Base-by-base conservation (phyloP, 2,329 filamentous ascomycete species). In the Microsporum audouinii region DNA sequence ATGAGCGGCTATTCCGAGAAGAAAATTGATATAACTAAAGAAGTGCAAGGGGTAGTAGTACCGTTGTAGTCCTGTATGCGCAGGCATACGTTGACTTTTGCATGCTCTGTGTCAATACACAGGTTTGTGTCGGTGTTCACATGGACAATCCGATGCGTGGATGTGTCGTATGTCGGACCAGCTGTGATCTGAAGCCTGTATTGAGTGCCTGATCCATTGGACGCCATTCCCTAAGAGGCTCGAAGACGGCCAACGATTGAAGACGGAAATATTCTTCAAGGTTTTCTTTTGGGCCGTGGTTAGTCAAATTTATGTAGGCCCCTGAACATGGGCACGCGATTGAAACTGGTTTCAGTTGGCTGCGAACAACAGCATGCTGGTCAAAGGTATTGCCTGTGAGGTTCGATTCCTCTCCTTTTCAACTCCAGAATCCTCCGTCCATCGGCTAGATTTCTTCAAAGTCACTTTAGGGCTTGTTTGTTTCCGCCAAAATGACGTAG, bases 171-270 rank as follows among this genome's bases (percentile, higher is more conserved):
- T 65, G 79, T 78, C 1, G 88, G 80, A 1, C 92, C 92, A 0
- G 89, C 89, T 0, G 90, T 95, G 60, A 96, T 86, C 66, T 83
- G 84, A 64, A 97, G 81, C 58, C 89, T 81, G 73, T 94, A 96
- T 43, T 69, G 57, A n/a, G 58, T n/a, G n/a, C 55, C 38, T 23
- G 58, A 14, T 3, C 62, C 59, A 7, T 61, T 47, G 2, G 58
- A 53, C 27, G 59, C 58, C 63, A 65, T 65, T 55, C 39, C 60
- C 14, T 41, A 29, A 51, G 7, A 12, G 8, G 8, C 8, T 12
- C 8, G 38, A 3, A 39, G 8, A 12, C 14, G 14, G 38, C 8
- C 10, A 12, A 39, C 17, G 38, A 39, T 12, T 39, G 8, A 12
- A 8, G 38, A 39, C 10, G 14, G 38, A 39, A 39, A 39, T 39